These are phyloP conservation scores for Scopulariopsis brevicaulis DNA, from an alignment of 2,329 filamentous ascomycete genomes.

Conservation along the genomic window DNA sequence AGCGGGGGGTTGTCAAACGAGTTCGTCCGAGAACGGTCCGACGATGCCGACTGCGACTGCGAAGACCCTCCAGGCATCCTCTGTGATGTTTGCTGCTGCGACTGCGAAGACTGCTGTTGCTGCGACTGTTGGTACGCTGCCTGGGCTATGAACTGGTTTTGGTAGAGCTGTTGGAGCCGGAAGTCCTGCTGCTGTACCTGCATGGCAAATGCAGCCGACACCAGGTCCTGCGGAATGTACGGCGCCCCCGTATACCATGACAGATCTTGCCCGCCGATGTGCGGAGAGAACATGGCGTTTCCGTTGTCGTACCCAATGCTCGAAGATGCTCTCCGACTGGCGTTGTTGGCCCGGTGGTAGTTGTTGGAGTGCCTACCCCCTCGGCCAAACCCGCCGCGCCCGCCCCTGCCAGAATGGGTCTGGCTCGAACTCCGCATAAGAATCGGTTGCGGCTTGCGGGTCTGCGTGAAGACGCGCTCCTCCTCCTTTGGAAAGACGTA, in stretches of 20 bases:
- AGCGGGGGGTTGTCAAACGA: conserved; percentile 52
- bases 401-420: conserved; percentile 34
- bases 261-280: conserved; percentile 3
- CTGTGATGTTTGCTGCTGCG: conserved; percentile 19
- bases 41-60: conserved; percentile 21
- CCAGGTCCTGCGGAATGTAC: neutral
- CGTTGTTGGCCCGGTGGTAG: conserved; percentile 28
- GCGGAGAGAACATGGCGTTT: conserved; percentile 6
- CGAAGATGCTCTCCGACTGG: conserved; percentile 40
- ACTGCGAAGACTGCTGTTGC: conserved; percentile 14
- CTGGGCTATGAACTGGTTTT: conserved; percentile 17
- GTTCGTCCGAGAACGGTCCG: conserved; percentile 46
- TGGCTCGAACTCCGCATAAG: conserved; percentile 50
- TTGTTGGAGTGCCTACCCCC: conserved; percentile 35
- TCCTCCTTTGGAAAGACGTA: conserved; percentile 84
- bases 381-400: conserved; percentile 18
- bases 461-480: conserved; percentile 43
- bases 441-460: conserved; percentile 35
- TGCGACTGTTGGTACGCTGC: conserved; percentile 23
- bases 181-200: conserved; percentile 12
- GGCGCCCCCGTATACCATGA: neutral
- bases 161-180: conserved; percentile 10
- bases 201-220: conserved; percentile 9
- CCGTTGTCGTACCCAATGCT: conserved; percentile 34
- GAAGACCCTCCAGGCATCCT: conserved; percentile 24